Base-by-base conservation (phyloP, 148 eudicot species). In the Amaranthus cruentus region DNA sequence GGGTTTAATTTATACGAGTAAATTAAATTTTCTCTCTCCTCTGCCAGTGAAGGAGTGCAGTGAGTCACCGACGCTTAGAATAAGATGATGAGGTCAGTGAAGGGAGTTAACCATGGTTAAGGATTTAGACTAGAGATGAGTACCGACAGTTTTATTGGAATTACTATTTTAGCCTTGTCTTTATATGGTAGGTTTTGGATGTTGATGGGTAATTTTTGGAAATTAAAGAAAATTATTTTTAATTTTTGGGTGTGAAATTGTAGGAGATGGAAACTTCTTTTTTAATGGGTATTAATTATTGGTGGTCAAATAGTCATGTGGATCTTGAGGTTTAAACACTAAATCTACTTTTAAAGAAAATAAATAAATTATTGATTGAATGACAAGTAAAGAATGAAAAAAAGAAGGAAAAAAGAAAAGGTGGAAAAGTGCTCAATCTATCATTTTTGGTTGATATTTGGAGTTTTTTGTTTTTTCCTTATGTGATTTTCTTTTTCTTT, bases 11-110 rank as follows among this genome's bases (percentile, higher is more conserved):
- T 60, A 74, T 82, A 73, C 72, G 76, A 55, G 58, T 70, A 38
- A 6, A 64, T 70, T 53, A 66, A 61, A 48, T 60, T 72, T 62
- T 77, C 70, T 76, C 48, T 69, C 72, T 9, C 21, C 10, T 65
- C 21, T 63, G 70, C 47, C 6, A 73, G 75, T 62, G 61, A 47
- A 9, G 4, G 63, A 18, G 46, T 59, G 53, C 72, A 58, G 81
- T 49, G 82, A 74, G 82, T 76, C 88, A 85, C 91, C 91, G 91
- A 87, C 91, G 91, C 79, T 79, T 68, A 59, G 47, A 51, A 28
- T 50, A 21, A 46, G 70, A 52, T 10, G 56, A 49, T 79, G 70
- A 74, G 62, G 71, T 65, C 65, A 71, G 60, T 46, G 52, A 6
- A 18, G 38, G 62, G 21, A 4, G 7, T 68, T 61, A 61, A 38